Conservation (phyloP, 225 moss, liverwort and hornwort genomes). For the Straminergon stramineum region DNA sequence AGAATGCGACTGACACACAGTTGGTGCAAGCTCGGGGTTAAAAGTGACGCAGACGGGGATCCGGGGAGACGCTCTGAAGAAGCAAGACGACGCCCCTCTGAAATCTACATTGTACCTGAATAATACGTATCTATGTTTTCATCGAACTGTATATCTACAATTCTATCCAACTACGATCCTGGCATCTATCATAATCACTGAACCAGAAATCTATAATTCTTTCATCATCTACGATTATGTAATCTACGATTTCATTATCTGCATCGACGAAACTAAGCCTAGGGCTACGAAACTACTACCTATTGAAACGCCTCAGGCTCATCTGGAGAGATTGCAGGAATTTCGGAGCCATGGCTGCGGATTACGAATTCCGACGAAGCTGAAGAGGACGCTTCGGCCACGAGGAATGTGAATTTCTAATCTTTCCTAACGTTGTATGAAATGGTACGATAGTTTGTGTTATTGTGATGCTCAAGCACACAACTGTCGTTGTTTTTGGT, state of each 20-base stretch:
- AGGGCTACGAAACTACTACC: not conserved
- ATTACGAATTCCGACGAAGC: not conserved
- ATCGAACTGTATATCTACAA: not conserved
- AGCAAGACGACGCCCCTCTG: not conserved
- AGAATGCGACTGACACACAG: constrained; percentile 14
- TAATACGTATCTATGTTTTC: not conserved
- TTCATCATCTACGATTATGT: not conserved
- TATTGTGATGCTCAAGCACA: not conserved
- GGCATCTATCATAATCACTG: not conserved
- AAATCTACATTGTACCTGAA: not conserved
- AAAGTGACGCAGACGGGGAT: constrained; percentile 1
- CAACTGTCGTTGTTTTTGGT: not conserved
- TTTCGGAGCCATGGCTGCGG: not conserved
- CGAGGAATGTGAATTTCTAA: not conserved
- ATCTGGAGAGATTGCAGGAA: not conserved
- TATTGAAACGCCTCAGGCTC: not conserved
- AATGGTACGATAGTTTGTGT: not conserved
- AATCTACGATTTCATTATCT: not conserved
- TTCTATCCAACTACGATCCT: not conserved
- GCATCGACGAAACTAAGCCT: not conserved
- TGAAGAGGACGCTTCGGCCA: not conserved
- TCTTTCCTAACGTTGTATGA: not conserved
- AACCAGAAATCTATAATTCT: not conserved
- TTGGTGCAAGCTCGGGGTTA: not conserved
- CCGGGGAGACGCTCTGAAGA: constrained; percentile 8